Base-by-base conservation (phyloP, 2,329 filamentous ascomycete species). In the Beauveria brongniartii region DNA sequence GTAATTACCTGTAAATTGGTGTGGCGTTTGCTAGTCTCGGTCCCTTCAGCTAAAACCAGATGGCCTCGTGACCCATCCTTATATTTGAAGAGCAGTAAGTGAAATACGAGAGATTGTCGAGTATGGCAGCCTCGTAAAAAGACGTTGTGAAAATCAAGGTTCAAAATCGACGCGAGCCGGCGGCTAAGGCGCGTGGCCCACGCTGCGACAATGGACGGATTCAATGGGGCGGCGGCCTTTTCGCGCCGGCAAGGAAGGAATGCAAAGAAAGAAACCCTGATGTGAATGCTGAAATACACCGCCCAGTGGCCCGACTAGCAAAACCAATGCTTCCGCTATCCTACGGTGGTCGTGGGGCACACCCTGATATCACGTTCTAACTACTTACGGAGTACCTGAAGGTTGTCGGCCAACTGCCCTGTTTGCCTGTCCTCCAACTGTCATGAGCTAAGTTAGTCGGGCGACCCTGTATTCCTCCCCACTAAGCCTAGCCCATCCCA, bases 401-500 rank as follows among this genome's bases (percentile, higher is more conserved):
- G 12, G 12, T 12, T 34, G 47, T 50, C 16, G 26, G 47, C 24
- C 47, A 30, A 30, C 46, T 18, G 47, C n/a, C 46, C 46, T 26
- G 5, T 48, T 34, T 14, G 34, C 18, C 16, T 55, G 53, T 55
- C 53, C 3, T 30, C 53, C 53, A 55, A 46, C 53, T 24, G 53
- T 46, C 53, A 9, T 9, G 28, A 47, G 41, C 43, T 37, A 24
- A 24, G 24, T 24, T 24, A 47, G 43, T 43, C 52, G 16, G 14
- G 14, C 28, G 16, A 9, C 52, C 52, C 37, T 48, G 43, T 30
- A 41, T 26, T 40, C 44, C 26, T 30, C 43, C 53, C 55, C 55
- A 48, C 30, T 44, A 48, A 57, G 55, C 44, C 54, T 40, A 56
- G 54, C 47, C 54, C 28, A 56, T 30, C 54, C 43, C 44, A 57